phyloP scores from a whole-genome alignment of 1,139 yeast genomes.

The Zygosaccharomyces sapae region DNA sequence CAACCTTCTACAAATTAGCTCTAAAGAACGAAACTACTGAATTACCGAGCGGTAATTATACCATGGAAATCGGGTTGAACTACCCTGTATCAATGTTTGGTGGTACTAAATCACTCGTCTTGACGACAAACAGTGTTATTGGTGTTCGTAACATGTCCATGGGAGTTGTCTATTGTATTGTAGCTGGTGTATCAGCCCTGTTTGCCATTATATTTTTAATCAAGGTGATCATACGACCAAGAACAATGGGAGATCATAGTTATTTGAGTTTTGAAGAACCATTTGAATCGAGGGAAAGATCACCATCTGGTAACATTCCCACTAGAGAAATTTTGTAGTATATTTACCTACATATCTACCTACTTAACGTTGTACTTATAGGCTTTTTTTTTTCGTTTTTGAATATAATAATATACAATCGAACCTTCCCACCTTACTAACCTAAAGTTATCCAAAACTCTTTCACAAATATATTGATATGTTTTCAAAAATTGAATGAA shows the following conservation, averaged over 20 bases:
- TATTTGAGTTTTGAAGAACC: conserved; percentile 37
- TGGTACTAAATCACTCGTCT: conserved; percentile 75
- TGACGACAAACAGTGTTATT: conserved; percentile 79
- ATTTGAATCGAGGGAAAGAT: conserved; percentile 19
- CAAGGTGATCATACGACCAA: conserved; percentile 47
- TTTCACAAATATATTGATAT: background rate
- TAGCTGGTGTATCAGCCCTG: conserved; percentile 71
- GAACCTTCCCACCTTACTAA: background rate
- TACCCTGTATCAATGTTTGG: conserved; percentile 82
- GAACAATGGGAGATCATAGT: conserved; percentile 43
- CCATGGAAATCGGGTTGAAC: conserved; percentile 69
- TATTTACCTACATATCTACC: background rate
- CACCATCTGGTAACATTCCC: conserved; percentile 17
- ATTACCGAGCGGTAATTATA: conserved; percentile 64
- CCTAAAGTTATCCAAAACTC: background rate
- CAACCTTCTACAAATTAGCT: conserved; percentile 78
- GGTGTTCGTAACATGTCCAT: conserved; percentile 89
- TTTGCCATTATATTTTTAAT: conserved; percentile 44
- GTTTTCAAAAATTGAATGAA: conserved; percentile 5
- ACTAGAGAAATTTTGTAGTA: conserved; percentile 31
- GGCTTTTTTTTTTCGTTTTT: background rate
- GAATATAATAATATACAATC: background rate
- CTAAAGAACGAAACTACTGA: conserved; percentile 68
- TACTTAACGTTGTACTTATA: background rate
- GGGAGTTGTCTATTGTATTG: conserved; percentile 86